Evolutionary conservation across 371 early-diverging fungal species (phyloP), one percentile per base, ranked within the genome.

Genomic region (Sporodiniella umbellata): DNA sequence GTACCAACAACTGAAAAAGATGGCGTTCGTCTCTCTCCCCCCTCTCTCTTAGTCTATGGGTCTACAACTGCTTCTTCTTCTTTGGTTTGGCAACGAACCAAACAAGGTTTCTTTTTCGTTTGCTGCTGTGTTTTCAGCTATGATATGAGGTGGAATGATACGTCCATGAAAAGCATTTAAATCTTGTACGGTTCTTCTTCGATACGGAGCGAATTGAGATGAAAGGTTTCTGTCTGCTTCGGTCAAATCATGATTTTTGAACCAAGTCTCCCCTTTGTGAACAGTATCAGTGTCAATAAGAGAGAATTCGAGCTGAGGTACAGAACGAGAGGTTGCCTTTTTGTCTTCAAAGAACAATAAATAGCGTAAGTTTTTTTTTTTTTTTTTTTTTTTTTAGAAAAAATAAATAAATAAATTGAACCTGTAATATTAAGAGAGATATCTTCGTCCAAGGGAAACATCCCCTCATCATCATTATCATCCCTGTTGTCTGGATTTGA

Each of bases 401-500:
- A 42, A 42, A 19, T 7, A 19, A 21, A 42, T 21, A 17, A 42
- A 39, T 43, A 23, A 21, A 52, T 44, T 52, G n/a, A n/a, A n/a
- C n/a, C n/a, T n/a, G n/a, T n/a, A n/a, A n/a, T n/a, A n/a, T n/a
- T 52, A 5, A 14, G 12, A 1, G 53, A 52, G 3, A 75, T 70
- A 23, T 72, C 75, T 45, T 75, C 75, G 43, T 75, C 75, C 15
- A 75, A 45, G 12, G 66, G 53, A 51, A 75, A 75, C 45, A 71
- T 33, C 4, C 35, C 35, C 15, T 35, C 35, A 14, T 35, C 35
- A n/a, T 35, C 35, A 1, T 35, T 15, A 11, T 73, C 68, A n/a
- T 66, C n/a, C n/a, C n/a, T n/a, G n/a, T n/a, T n/a, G n/a, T n/a
- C n/a, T n/a, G n/a, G n/a, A n/a, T n/a, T n/a, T n/a, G n/a, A n/a